Evolutionary conservation across 2,329 filamentous ascomycete species (phyloP), one percentile per base, ranked within the genome.

Genomic region (Diaporthe citriasiana): DNA sequence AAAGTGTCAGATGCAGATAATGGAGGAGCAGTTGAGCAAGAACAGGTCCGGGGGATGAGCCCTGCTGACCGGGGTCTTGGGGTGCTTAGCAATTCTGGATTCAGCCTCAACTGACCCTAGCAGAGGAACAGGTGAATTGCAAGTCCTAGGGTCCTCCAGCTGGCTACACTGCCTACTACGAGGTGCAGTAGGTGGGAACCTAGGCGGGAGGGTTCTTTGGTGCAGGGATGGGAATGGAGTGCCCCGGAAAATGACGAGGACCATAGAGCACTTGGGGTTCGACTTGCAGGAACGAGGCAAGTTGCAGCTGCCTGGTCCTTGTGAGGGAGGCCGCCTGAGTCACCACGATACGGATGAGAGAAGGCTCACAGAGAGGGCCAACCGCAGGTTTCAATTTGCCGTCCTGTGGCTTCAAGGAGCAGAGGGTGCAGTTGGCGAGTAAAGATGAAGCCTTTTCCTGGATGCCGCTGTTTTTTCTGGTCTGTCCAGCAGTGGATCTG

Each of bases 51-150:
- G 56, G 56, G 33, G n/a, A 19, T 50, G 40, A 56, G 74, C 68
- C 75, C 76, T 76, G 75, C 72, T 76, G 76, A 77, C 73, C 55
- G 55, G 71, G 73, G 70, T 57, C 73, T 71, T 60, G 59, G 50
- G 33, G 40, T 70, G 56, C 71, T 59, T 73, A 66, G 74, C 56
- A 65, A 53, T 71, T 76, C 76, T 75, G 76, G 57, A 53, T 71
- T 76, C 76, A 76, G 76, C 76, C 76, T 77, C 76, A 76, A 73
- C 47, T 38, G 53, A 72, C 72, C 72, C 45, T 45, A 33, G 69
- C 53, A 60, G 47, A 55, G 70, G 38, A 63, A 40, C 25, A 60
- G 70, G 35, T 40, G 53, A 71, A 25, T 35, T 9, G 42, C 51
- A 53, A 59, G 63, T 73, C 60, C 60, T 53, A 70, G 45, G 70